Conservation (phyloP, 331 rosid genomes). For the Arachis monticola region DNA sequence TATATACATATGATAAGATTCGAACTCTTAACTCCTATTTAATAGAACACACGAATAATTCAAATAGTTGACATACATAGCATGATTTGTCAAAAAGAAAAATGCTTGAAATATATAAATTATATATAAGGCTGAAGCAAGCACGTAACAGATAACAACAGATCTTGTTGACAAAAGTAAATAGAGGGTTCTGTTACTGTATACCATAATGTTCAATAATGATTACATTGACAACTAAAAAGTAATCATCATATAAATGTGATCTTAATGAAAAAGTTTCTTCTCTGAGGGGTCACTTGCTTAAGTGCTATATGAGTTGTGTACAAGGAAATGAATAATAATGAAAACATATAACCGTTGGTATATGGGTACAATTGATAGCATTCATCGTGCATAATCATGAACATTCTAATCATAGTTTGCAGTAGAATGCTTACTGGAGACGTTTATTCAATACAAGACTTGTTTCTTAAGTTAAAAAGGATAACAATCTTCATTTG, state of each 20-base stretch:
- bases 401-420: conserved; percentile 10
- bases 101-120: no score
- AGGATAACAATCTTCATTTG: neutral
- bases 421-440: neutral
- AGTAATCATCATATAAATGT: neutral
- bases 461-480: conserved; percentile 12
- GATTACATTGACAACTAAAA: neutral
- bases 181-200: neutral
- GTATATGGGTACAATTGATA: neutral
- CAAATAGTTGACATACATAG: neutral
- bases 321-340: no score
- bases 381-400: neutral
- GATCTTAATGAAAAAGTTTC: neutral
- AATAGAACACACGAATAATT: no score
- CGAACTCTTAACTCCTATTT: no score
- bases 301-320: neutral
- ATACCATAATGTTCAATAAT: neutral
- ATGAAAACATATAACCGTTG: no score
- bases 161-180: neutral
- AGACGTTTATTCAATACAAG: no score
- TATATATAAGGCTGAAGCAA: neutral
- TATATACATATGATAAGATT: no score
- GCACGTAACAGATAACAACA: neutral
- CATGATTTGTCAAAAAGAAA: conserved; percentile 14
- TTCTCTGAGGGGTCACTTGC: neutral